Base-by-base conservation (phyloP, 768 basidiomycete species). In the Goffeauzyma gilvescens region DNA sequence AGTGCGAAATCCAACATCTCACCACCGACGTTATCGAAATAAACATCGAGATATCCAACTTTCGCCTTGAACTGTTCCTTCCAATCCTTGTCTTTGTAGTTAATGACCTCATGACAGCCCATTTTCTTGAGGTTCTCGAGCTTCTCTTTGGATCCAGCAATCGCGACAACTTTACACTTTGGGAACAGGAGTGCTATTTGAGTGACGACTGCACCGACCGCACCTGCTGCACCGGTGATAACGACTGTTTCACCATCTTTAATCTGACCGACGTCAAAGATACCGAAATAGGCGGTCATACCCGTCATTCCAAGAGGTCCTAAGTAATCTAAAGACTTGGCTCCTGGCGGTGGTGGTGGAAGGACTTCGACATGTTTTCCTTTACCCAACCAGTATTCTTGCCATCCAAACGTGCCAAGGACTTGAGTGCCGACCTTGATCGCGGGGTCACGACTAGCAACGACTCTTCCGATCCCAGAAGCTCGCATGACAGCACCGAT, bases 231-330 rank as follows among this genome's bases (percentile, higher is more conserved):
- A 15, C 85, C 89, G 1, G 83, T 83, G 9, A 79, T 79, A 18
- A 95, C 71, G 37, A 90, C 72, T 0, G 73, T 81, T 47, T 95
- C 86, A 10, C 86, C 85, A 0, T 76, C 62, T 59, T 89, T 81
- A 54, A 89, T 62, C 46, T 81, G 63, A 13, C 78, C 84, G 34
- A 90, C 69, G 37, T 84, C 81, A 59, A 75, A 69, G 22, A 95
- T 68, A 7, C 89, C 87, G 49, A 87, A 83, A 62, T 87, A 93
- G 4, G 87, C 87, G 5, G 87, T 90, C 58, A 86, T 51, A 81
- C 82, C 84, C 9, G 76, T 69, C 33, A 60, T 55, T 15, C 89
- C 86, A n/a, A 90, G 69, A 1, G 75, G 72, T 21, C 81, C 81
- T 38, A 93, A 64, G 62, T 76, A 81, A 57, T 90, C 87, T n/a